A percentile compares a stretch with the other conserved stretches of the same genome.
phyloP scores from a whole-genome alignment of 352 stramenopile genomes.

The Phytophthora idaei region DNA sequence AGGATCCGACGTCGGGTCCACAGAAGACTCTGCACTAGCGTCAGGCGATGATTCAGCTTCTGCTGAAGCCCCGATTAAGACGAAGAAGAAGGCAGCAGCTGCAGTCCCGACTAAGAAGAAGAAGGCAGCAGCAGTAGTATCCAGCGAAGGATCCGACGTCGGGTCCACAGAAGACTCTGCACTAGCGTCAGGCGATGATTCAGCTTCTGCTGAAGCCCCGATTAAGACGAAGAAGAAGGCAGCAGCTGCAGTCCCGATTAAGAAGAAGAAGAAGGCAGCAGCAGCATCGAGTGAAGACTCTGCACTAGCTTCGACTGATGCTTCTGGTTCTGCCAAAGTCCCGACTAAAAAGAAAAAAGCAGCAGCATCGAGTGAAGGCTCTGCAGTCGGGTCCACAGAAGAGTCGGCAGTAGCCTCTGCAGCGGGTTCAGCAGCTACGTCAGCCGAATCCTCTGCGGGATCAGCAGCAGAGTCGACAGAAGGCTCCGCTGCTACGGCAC shows the following conservation, averaged over 20 bases:
- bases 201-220: background rate
- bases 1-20: background rate
- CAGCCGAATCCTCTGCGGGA: background rate
- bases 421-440: background rate
- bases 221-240: background rate
- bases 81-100: background rate
- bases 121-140: background rate
- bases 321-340: background rate
- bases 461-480: background rate
- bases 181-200: background rate
- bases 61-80: background rate
- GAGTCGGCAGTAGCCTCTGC: too few relatives aligned
- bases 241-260: background rate
- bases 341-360: background rate
- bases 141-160: background rate
- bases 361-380: background rate
- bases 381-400: background rate
- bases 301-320: background rate
- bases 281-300: constrained; percentile 5
- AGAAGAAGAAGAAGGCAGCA: background rate
- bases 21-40: background rate
- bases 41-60: background rate
- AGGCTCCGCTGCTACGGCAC: background rate
- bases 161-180: background rate
- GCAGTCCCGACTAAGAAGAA: too few relatives aligned